A percentile compares a stretch with the other conserved stretches of the same genome.
Conservation (phyloP, 2,329 filamentous ascomycete genomes). For the Botrytis hyacinthi region DNA sequence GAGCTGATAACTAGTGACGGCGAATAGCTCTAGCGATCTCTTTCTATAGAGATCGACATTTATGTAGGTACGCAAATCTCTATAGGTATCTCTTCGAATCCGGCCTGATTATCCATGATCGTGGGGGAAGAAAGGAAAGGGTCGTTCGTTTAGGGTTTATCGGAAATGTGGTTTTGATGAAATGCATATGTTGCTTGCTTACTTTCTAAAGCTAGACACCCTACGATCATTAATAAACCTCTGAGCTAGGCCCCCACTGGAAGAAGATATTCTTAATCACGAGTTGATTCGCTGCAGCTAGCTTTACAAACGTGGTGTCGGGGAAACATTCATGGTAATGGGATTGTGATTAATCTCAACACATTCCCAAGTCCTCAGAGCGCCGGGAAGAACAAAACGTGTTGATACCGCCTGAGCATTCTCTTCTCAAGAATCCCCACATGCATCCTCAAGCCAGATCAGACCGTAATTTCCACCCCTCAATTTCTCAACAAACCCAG, state of each 20-base stretch:
- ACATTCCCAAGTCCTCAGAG: not conserved
- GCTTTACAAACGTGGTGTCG: fast-evolving
- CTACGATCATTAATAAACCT: no score
- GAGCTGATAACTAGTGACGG: not conserved
- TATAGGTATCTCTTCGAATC: no score
- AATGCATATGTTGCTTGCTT: not conserved
- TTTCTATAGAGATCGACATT: no score
- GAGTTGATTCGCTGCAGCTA: not conserved
- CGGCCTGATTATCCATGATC: not conserved
- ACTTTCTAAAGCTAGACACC: not conserved
- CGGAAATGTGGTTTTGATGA: not conserved
- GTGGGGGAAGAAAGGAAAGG: not conserved
- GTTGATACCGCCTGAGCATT: not conserved
- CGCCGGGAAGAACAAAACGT: not conserved
- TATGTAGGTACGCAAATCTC: no score
- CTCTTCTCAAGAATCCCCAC: not conserved
- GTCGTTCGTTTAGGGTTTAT: not conserved
- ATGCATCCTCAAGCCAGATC: not conserved
- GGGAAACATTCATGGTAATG: not conserved
- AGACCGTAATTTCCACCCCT: not conserved
- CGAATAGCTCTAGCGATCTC: not conserved
- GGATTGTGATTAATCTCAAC: not conserved
- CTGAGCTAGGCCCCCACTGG: no score
- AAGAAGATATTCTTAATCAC: not conserved
- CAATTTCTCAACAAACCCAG: not conserved